phyloP scores from a whole-genome alignment of 768 basidiomycete species.

The Podaxis rugospora region DNA sequence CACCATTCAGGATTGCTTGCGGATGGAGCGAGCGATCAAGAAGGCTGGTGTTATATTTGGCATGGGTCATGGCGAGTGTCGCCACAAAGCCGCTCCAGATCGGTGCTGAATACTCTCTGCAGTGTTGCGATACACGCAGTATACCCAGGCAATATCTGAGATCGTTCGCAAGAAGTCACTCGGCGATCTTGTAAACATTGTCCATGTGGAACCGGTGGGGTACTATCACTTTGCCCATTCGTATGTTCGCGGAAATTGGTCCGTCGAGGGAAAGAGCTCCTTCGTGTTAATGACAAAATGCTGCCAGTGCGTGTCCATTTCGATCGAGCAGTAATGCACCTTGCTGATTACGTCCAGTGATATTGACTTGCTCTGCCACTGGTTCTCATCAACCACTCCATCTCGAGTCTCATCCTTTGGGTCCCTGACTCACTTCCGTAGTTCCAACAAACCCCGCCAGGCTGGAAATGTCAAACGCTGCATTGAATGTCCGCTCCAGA shows the following conservation, averaged over 20 bases:
- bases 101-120: neutral
- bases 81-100: neutral
- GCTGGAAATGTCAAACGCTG: conserved; percentile 73
- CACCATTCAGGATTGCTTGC: conserved; percentile 62
- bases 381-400: conserved; percentile 63
- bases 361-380: conserved; percentile 79
- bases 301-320: conserved; percentile 63
- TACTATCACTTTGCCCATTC: conserved; percentile 90
- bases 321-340: neutral
- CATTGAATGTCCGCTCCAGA: conserved; percentile 68
- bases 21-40: conserved; percentile 69
- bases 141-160: conserved; percentile 64
- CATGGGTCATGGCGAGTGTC: conserved; percentile 74
- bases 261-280: conserved; percentile 59
- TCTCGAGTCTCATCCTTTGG: conserved; percentile 81
- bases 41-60: conserved; percentile 75
- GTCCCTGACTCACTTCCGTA: conserved; percentile 78
- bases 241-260: conserved; percentile 83
- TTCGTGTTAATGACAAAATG: conserved; percentile 88
- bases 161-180: conserved; percentile 67
- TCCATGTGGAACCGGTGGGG: conserved; percentile 84
- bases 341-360: conserved; percentile 45
- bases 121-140: conserved; percentile 90
- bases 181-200: conserved; percentile 76
- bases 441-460: conserved; percentile 59